Evolutionary conservation across 352 stramenopile genomes (phyloP).

Genomic region (Albugo candida): DNA sequence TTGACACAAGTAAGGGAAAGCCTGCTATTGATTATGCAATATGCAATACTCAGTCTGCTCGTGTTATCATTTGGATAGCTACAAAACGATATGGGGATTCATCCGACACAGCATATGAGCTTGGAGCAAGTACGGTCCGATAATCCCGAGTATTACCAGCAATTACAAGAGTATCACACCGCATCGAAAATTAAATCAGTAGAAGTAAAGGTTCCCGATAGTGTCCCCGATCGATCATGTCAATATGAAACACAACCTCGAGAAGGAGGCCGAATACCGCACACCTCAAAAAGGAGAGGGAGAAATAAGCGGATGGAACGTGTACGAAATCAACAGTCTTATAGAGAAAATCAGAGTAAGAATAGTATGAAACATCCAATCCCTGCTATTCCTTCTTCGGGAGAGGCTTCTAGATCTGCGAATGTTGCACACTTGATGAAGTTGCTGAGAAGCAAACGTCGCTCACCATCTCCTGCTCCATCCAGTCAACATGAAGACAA

Average conservation of each 20-base stretch:
- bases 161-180: conserved; percentile 48
- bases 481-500: neutral
- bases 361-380: no score
- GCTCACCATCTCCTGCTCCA: neutral
- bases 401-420: conserved; percentile 22
- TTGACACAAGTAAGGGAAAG: conserved; percentile 22
- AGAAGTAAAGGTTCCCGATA: no score
- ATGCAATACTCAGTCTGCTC: neutral
- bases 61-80: conserved; percentile 13
- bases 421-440: conserved; percentile 72
- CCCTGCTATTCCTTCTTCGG: neutral
- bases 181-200: conserved; percentile 3
- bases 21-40: no score
- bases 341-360: no score
- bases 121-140: conserved; percentile 72
- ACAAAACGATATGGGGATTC: conserved; percentile 76
- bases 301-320: no score
- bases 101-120: conserved; percentile 69
- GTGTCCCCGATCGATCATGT: neutral
- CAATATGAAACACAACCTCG: neutral
- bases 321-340: no score
- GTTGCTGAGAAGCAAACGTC: conserved; percentile 55
- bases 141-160: conserved; percentile 70
- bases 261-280: neutral
- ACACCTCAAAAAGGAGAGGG: neutral